phyloP scores from a whole-genome alignment of 2,329 filamentous ascomycete species.

The Paramyrothecium sp. region DNA sequence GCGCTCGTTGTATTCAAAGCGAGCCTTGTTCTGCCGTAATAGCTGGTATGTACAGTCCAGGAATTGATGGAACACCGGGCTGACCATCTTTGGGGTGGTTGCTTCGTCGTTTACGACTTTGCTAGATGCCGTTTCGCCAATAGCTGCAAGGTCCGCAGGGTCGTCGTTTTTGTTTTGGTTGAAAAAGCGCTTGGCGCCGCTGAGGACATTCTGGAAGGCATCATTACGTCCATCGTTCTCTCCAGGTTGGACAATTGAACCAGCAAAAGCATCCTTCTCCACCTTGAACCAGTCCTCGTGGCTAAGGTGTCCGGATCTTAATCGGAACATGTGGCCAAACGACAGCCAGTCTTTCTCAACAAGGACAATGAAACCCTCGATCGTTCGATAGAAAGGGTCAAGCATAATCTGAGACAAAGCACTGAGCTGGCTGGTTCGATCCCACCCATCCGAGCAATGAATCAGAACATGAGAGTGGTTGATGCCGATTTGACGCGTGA shows the following conservation, averaged over 20 bases:
- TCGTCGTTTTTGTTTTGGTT: slow-evolving; percentile 64
- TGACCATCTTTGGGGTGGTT: slow-evolving; percentile 86
- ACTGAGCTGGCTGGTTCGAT: slow-evolving; percentile 92
- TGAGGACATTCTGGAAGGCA: slow-evolving; percentile 82
- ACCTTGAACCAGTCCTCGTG: slow-evolving; percentile 93
- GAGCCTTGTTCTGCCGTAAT: slow-evolving; percentile 76
- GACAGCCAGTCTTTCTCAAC: slow-evolving; percentile 98
- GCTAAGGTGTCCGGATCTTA: slow-evolving; percentile 83
- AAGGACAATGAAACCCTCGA: slow-evolving; percentile 91
- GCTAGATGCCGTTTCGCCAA: slow-evolving; percentile 36
- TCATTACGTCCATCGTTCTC: slow-evolving; percentile 64
- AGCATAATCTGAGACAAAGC: slow-evolving; percentile 89
- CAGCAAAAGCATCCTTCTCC: slow-evolving; percentile 76
- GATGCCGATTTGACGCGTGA: slow-evolving; percentile 84
- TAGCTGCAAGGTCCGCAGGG: slow-evolving; percentile 59
- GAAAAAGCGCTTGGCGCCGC: slow-evolving; percentile 87
- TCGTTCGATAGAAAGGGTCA: slow-evolving; percentile 90
- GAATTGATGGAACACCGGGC: slow-evolving; percentile 97
- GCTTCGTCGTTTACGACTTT: slow-evolving; percentile 55
- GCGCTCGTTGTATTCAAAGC: slow-evolving; percentile 95
- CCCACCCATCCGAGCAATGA: slow-evolving; percentile 98
- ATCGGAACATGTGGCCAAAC: slow-evolving; percentile 96
- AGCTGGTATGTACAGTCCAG: slow-evolving; percentile 93
- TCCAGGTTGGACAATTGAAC: slow-evolving; percentile 59
- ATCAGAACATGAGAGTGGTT: slow-evolving; percentile 94